Percentiles rank a stretch among this genome's conserved stretches.
These are phyloP conservation scores for Talaromyces proteolyticus DNA, from an alignment of 495 filamentous ascomycete species.

Conservation along the genomic window DNA sequence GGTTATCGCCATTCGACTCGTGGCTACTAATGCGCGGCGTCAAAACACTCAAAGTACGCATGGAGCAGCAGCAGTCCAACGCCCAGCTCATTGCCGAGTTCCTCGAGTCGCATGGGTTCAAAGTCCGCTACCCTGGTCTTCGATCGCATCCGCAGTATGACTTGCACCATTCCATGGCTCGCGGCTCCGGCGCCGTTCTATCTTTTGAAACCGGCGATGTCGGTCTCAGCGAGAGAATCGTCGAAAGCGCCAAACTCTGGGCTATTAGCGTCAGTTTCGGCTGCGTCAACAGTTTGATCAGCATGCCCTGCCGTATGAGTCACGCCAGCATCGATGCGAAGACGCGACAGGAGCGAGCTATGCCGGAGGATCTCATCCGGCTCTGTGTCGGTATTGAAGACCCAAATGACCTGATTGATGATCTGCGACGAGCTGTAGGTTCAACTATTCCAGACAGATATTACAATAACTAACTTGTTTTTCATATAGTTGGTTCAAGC, in stretches of 20 bases:
- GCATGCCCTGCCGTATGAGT: constrained; percentile 99
- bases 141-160: constrained; percentile 95
- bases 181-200: constrained; percentile 88
- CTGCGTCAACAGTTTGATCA: constrained; percentile 96
- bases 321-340: constrained; percentile 97
- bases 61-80: constrained; percentile 96
- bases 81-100: constrained; percentile 88
- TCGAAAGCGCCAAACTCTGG: constrained; percentile 87
- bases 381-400: constrained; percentile 98
- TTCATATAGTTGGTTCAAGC: constrained; percentile 76
- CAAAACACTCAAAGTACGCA: constrained; percentile 93
- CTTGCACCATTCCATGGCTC: constrained; percentile 88
- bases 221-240: constrained; percentile 78
- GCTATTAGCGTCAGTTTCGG: constrained; percentile 95
- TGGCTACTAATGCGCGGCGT: constrained; percentile 92
- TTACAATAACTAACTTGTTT: constrained; percentile 11
- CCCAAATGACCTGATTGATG: constrained; percentile 85
- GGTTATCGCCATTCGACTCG: constrained; percentile 88
- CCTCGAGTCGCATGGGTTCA: constrained; percentile 86
- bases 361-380: constrained; percentile 95
- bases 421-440: constrained; percentile 84
- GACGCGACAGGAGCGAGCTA: constrained; percentile 77
- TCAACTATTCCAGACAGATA: constrained; percentile 1
- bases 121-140: constrained; percentile 89
- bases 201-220: constrained; percentile 93